Conservation (phyloP, 208 protist genomes). For the Endotrypanum monterogeii region DNA sequence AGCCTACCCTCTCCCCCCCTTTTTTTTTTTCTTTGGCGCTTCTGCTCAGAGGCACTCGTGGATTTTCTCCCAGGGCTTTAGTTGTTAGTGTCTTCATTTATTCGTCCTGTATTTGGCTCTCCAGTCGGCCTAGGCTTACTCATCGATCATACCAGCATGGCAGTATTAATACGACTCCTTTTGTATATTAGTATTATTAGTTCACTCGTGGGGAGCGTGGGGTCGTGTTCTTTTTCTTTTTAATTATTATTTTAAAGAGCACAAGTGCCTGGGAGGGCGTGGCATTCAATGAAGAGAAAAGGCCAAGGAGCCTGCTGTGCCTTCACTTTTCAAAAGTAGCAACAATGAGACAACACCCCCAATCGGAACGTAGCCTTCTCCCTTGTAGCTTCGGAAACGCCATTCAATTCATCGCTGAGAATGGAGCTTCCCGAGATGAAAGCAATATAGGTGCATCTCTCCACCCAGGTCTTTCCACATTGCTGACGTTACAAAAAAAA, state of each 20-base stretch:
- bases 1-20: too few relatives aligned
- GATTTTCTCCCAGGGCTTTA: not conserved
- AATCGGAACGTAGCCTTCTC: slow-evolving; percentile 9
- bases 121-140: not conserved
- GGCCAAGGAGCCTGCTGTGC: too few relatives aligned
- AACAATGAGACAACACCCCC: not conserved
- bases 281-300: too few relatives aligned
- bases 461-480: slow-evolving; percentile 18
- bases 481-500: slow-evolving; percentile 22
- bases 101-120: not conserved
- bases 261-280: too few relatives aligned
- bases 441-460: not conserved
- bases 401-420: slow-evolving; percentile 24
- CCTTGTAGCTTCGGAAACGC: slow-evolving; percentile 22
- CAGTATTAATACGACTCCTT: too few relatives aligned
- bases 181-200: too few relatives aligned
- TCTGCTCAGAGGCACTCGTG: too few relatives aligned
- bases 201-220: too few relatives aligned
- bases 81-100: not conserved
- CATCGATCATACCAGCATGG: not conserved
- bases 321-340: not conserved
- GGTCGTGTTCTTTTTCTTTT: too few relatives aligned
- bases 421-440: not conserved
- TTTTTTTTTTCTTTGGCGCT: too few relatives aligned
- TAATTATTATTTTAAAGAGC: too few relatives aligned